Evolutionary conservation across 1,284 basidiomycete species (phyloP), one percentile per base, ranked within the genome.

Genomic region (Microbotryum scabiosae): DNA sequence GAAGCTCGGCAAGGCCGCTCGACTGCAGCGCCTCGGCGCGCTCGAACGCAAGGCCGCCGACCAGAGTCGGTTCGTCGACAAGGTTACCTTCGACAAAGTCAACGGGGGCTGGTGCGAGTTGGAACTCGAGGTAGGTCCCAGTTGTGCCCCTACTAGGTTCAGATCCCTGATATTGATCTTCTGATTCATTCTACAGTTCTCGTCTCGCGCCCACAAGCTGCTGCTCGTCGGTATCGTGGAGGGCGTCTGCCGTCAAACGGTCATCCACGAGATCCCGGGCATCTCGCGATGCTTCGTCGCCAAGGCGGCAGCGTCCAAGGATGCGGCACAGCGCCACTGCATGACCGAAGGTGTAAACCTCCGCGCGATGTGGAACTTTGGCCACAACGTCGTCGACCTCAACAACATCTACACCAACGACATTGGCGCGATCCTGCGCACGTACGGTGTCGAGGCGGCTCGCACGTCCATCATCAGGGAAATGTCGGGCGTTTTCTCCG

Each of bases 381-480:
- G 86, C 21, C 80, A 83, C 68, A 82, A 82, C 59, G 84, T 94
- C 64, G 81, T 97, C 64, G 86, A 94, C 72, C 82, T 90, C 57
- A 81, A 92, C 74, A 82, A 82, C 57, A 84, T 97, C 61, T 88
- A 88, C 72, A 93, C 93, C 28, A 98, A 98, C 78, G 93, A 98
- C 73, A 90, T 99, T 61, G 90, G 91, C 71, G 88, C 93, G 20
- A 86, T 94, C 56, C 79, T 97, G 51, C 84, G 84, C 72, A 88
- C 90, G 2, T 98, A 97, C 80, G 77, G 77, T 57, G 77, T 78
- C 43, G 77, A 78, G 67, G 77, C 77, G 0, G 77, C 76, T 4
- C 70, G 77, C 25, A 69, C 72, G 10, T 73, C 73, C 23, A 77
- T 78, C 63, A 76, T 78, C 55, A 67, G 82, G 61, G 94, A 98